Percentiles rank a stretch among this genome's conserved stretches.
phyloP scores from a whole-genome alignment of 2,329 filamentous ascomycete genomes.

The Penicillium hesseltinei region DNA sequence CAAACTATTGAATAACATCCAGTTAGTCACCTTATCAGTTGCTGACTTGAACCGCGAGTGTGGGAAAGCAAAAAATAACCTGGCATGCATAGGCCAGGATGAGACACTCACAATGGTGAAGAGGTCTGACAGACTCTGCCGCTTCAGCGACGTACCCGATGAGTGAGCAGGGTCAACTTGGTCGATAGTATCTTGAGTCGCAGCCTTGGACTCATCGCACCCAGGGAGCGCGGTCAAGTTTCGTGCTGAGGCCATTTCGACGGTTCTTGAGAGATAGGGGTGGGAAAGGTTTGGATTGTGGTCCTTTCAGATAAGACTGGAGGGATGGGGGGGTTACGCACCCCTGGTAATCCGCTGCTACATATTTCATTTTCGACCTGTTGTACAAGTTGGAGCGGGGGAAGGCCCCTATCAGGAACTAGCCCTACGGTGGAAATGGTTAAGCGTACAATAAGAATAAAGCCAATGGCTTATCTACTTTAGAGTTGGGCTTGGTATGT shows the following conservation, averaged over 20 bases:
- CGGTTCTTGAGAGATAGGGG: not conserved
- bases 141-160: slow-evolving; percentile 16
- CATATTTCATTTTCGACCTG: not conserved
- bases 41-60: not conserved
- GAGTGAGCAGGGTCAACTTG: slow-evolving; percentile 1
- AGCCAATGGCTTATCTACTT: slow-evolving; percentile 1
- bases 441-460: not conserved
- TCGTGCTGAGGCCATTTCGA: not conserved
- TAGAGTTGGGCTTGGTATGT: not conserved
- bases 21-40: not conserved
- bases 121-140: slow-evolving; percentile 27
- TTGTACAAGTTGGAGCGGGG: not conserved
- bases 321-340: not conserved
- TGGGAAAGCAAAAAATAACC: not conserved
- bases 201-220: not conserved
- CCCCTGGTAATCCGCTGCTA: not conserved
- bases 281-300: not conserved
- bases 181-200: not conserved
- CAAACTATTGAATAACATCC: slow-evolving; percentile 17
- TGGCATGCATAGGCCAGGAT: not conserved
- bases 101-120: slow-evolving; percentile 27
- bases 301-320: not conserved
- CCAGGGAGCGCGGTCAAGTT: not conserved
- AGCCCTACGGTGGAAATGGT: not conserved
- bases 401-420: not conserved